Percentiles rank a stretch among this genome's conserved stretches.
Conservation (phyloP, 2,329 filamentous ascomycete species). For the Rutstroemia sydowiana region DNA sequence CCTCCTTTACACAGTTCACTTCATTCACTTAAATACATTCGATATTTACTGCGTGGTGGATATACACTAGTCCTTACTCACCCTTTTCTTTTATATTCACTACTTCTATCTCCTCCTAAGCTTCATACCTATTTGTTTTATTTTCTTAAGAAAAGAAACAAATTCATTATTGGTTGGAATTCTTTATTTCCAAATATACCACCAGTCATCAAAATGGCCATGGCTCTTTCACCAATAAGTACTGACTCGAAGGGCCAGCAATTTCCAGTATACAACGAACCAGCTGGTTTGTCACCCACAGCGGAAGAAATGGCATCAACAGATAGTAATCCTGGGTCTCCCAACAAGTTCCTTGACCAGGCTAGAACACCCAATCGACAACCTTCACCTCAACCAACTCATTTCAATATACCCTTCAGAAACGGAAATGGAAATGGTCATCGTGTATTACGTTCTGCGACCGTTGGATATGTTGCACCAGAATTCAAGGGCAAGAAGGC, state of each 20-base stretch:
- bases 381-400: conserved; percentile 82
- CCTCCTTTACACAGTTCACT: too few species aligned
- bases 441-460: conserved; percentile 75
- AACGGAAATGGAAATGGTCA: conserved; percentile 51
- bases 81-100: not conserved
- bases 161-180: not conserved
- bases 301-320: conserved; percentile 21
- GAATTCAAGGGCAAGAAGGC: conserved; percentile 88
- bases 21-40: not conserved
- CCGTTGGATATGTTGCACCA: conserved; percentile 88
- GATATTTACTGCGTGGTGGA: not conserved
- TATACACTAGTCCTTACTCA: not conserved
- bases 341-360: conserved; percentile 23
- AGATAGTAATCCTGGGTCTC: conserved; percentile 6
- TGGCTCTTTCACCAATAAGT: conserved; percentile 6
- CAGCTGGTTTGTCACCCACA: conserved; percentile 1
- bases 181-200: not conserved
- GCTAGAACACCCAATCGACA: conserved; percentile 24
- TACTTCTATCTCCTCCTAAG: too few species aligned
- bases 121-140: too few species aligned
- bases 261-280: conserved; percentile 14
- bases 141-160: not conserved
- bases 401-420: conserved; percentile 64
- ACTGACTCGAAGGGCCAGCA: conserved; percentile 9
- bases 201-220: conserved; percentile 6